These are phyloP conservation scores for Plantago lanceolata DNA, from an alignment of 305 asterid species.

Conservation along the genomic window DNA sequence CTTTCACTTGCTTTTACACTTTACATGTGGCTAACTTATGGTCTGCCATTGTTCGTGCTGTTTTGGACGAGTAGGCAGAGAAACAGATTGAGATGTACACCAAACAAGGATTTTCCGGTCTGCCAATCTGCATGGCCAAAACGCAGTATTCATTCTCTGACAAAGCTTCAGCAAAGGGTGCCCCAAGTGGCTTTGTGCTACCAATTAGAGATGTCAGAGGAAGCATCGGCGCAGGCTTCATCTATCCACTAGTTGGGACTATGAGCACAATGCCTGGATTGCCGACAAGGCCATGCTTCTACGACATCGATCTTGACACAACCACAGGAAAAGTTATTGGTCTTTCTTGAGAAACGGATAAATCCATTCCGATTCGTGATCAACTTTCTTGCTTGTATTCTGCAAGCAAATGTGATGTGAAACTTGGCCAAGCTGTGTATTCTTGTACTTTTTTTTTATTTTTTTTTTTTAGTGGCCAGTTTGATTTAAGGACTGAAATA, in stretches of 20 bases:
- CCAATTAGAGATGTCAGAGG: conserved; percentile 89
- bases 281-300: conserved; percentile 95
- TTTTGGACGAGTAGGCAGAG: conserved; percentile 57
- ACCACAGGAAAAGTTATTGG: conserved; percentile 79
- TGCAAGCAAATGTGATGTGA: conserved; percentile 4
- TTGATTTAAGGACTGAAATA: conserved; percentile 2
- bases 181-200: conserved; percentile 77
- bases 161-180: conserved; percentile 74
- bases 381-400: background rate
- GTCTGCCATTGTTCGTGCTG: background rate
- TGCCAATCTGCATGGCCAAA: conserved; percentile 98
- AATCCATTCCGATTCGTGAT: background rate
- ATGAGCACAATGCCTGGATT: conserved; percentile 99
- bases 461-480: background rate
- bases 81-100: conserved; percentile 88
- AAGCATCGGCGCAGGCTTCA: conserved; percentile 96
- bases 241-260: conserved; percentile 81
- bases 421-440: background rate
- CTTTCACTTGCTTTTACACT: background rate
- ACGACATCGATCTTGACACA: conserved; percentile 81
- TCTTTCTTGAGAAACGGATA: conserved; percentile 56
- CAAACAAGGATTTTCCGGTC: conserved; percentile 78
- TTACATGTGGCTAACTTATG: background rate
- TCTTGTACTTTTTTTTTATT: background rate
- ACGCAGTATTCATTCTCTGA: conserved; percentile 87